Evolutionary conservation across 2,329 filamentous ascomycete genomes (phyloP).

Genomic region (Pseudogymnoascus destructans): DNA sequence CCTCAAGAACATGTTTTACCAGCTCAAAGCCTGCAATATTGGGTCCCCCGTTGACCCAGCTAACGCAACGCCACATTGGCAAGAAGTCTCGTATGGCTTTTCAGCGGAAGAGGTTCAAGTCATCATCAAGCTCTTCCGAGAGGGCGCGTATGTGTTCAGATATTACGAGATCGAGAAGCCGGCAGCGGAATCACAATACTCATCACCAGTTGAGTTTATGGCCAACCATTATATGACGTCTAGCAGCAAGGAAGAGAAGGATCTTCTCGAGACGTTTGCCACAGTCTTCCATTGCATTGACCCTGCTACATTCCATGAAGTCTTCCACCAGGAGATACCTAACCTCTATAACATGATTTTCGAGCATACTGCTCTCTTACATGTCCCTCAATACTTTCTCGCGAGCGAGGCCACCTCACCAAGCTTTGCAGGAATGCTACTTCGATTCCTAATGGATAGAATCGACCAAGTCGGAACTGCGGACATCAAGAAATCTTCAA

Average conservation of each 20-base stretch:
- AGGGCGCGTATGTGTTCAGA: constrained; percentile 89
- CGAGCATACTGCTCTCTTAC: constrained; percentile 83
- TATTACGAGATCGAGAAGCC: constrained; percentile 90
- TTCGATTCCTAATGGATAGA: constrained; percentile 93
- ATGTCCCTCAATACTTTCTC: constrained; percentile 95
- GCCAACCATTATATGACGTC: constrained; percentile 91
- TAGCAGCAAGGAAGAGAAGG: constrained; percentile 91
- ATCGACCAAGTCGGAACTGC: constrained; percentile 90
- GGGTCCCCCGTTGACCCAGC: constrained; percentile 56
- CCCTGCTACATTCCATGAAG: constrained; percentile 94
- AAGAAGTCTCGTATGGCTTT: constrained; percentile 91
- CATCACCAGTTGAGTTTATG: constrained; percentile 81
- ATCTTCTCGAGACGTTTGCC: constrained; percentile 90
- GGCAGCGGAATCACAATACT: constrained; percentile 55
- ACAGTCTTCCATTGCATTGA: constrained; percentile 98
- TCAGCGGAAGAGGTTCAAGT: constrained; percentile 94
- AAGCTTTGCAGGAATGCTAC: constrained; percentile 93
- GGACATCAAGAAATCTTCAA: constrained; percentile 84
- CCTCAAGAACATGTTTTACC: constrained; percentile 91
- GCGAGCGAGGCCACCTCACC: constrained; percentile 97
- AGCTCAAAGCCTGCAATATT: constrained; percentile 81
- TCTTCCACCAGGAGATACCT: constrained; percentile 94
- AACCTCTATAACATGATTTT: constrained; percentile 97
- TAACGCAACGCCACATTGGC: constrained; percentile 80
- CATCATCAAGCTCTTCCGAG: constrained; percentile 91